Conservation (phyloP, 2,329 filamentous ascomycete genomes). For the Pseudocercospora ulei region DNA sequence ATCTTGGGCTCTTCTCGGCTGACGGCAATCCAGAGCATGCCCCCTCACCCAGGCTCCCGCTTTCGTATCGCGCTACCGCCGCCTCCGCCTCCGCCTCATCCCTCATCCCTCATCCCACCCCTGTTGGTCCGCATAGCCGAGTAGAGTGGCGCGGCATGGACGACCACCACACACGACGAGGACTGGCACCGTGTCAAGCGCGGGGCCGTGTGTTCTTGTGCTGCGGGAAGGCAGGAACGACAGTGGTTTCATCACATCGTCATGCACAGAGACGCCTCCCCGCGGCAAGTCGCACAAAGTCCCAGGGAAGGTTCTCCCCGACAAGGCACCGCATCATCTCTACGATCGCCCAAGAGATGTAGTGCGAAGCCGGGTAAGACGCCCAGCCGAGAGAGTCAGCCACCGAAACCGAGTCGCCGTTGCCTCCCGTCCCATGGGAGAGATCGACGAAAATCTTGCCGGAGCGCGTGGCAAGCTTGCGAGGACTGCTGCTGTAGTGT, state of each 20-base stretch:
- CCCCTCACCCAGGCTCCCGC: too few species aligned
- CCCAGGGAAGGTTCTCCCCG: constrained; percentile 72
- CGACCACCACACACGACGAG: background rate
- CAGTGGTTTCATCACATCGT: constrained; percentile 6
- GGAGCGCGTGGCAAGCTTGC: constrained; percentile 29
- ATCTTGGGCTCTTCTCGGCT: constrained; percentile 1
- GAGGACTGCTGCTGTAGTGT: constrained; percentile 49
- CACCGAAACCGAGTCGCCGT: constrained; percentile 58
- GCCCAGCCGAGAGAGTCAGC: constrained; percentile 68
- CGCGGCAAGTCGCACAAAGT: constrained; percentile 68
- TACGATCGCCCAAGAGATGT: constrained; percentile 73
- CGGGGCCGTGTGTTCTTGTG: too few species aligned
- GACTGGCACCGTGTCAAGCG: background rate
- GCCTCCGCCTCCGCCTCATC: too few species aligned
- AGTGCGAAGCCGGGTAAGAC: constrained; percentile 68
- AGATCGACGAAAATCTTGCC: constrained; percentile 72
- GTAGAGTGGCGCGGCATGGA: background rate
- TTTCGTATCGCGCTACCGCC: too few species aligned
- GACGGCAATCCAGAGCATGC: background rate
- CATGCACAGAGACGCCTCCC: constrained; percentile 46
- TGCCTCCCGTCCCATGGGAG: constrained; percentile 54
- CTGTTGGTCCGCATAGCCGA: too few species aligned
- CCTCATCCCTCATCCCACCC: too few species aligned
- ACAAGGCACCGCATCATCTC: constrained; percentile 69
- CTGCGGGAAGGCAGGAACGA: background rate